These are phyloP conservation scores for Coprinopsis strossmayeri DNA, from an alignment of 768 basidiomycete species.

Conservation along the genomic window DNA sequence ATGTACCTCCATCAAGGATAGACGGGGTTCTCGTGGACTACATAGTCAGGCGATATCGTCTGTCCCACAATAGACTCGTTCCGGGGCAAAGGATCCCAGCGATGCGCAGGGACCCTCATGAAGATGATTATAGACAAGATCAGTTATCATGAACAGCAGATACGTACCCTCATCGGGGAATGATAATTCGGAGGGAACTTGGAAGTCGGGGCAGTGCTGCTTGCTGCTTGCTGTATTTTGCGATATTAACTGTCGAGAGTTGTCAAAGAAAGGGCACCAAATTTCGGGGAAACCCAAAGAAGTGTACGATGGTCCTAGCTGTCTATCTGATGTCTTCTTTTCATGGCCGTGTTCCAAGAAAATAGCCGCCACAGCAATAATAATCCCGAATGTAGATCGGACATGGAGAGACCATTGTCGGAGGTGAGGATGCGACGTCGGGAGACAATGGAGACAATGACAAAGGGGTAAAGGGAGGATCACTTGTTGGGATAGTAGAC, in stretches of 20 bases:
- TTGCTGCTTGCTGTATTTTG: neutral
- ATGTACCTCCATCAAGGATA: neutral
- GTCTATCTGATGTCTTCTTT: neutral
- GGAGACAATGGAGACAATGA: too few relatives aligned
- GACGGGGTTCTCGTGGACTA: neutral
- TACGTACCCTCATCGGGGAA: neutral
- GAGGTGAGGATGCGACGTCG: neutral
- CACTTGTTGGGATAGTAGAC: too few relatives aligned
- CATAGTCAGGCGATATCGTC: neutral
- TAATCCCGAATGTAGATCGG: too few relatives aligned
- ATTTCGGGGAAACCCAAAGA: constrained; percentile 3
- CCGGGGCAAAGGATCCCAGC: too few relatives aligned
- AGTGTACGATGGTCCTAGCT: neutral
- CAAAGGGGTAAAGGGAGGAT: too few relatives aligned
- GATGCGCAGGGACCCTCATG: too few relatives aligned
- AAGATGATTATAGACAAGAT: too few relatives aligned
- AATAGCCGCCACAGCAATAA: neutral
- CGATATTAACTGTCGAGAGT: neutral
- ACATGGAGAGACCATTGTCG: too few relatives aligned
- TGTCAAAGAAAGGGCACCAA: neutral
- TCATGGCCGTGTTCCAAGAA: constrained; percentile 2
- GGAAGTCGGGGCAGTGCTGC: neutral
- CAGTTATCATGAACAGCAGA: neutral
- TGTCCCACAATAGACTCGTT: neutral
- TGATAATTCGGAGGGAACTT: neutral